Evolutionary conservation across 208 protist species (phyloP), one percentile per base, ranked within the genome.

Genomic region (Strigomonas galati): DNA sequence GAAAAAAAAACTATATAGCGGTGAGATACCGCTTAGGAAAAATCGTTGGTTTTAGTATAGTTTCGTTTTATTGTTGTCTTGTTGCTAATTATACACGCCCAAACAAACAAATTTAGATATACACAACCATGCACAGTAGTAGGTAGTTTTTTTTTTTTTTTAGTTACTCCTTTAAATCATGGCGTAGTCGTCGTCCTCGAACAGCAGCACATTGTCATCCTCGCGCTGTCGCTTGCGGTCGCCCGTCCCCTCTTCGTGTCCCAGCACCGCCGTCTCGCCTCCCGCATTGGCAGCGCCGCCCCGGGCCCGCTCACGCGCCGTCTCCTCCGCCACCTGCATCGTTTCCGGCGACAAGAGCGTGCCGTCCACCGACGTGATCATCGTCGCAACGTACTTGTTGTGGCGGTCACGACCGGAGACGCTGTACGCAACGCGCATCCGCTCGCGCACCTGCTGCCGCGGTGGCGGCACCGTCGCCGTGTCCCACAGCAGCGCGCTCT

Each of bases 361-460:
- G 60, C 80, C 82, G 32, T 89, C 76, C 0, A 72, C 35, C 0
- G 65, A 73, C 10, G 87, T 93, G 68, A 93, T 84, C 26, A 93
- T 74, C 23, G 87, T 88, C 14, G 84, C 87, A 19, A 85, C 67
- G 62, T 83, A 79, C 69, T 81, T 84, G 40, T 77, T 69, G 55
- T 82, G 57, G 17, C 73, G 26, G 59, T 89, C 82, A 23, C 57
- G 59, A 21, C 82, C 76, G 14, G 54, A 64, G 27, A 89, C 72
- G 68, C 75, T 86, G 75, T 93, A 93, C 32, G 69, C 62, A 26
- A 88, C 78, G 15, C 70, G 78, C 75, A 85, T 67, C 37, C 78
- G 64, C 59, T 88, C 82, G 32, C 37, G 63, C 6, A 93, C 71
- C 49, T 79, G 62, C 12, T 80, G 82, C 51, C 66, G 65, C 59